Conservation (phyloP, 1,139 yeast genomes). For the Arxiozyma telluris region DNA sequence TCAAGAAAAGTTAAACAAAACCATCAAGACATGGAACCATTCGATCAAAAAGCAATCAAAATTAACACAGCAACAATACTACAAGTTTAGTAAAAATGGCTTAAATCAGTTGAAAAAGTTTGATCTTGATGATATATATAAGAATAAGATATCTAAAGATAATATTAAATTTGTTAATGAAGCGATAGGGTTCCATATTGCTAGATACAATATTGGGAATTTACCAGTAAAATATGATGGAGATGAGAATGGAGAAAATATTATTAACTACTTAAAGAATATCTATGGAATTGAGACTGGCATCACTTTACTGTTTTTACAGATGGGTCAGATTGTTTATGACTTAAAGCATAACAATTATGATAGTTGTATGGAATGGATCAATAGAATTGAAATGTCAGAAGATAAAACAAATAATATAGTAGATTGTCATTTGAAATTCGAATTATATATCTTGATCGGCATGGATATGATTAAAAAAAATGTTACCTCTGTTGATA, state of each 20-base stretch:
- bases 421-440: constrained; percentile 11
- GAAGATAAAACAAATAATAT: constrained; percentile 1
- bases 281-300: constrained; percentile 19
- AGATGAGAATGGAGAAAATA: constrained; percentile 5
- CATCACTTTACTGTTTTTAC: constrained; percentile 17
- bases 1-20: constrained; percentile 22
- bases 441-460: constrained; percentile 22
- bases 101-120: constrained; percentile 32
- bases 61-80: constrained; percentile 23
- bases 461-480: constrained; percentile 18
- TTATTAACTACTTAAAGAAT: constrained; percentile 18
- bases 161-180: constrained; percentile 16
- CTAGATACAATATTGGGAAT: constrained; percentile 23
- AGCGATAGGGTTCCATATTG: constrained; percentile 25
- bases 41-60: constrained; percentile 25
- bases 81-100: constrained; percentile 29
- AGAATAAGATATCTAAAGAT: constrained; percentile 29
- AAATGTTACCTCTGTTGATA: constrained; percentile 10
- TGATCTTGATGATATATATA: constrained; percentile 33
- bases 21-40: constrained; percentile 28
- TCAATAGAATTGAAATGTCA: constrained; percentile 8
- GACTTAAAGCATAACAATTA: constrained; percentile 19
- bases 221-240: constrained; percentile 11
- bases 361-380: constrained; percentile 23
- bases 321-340: constrained; percentile 23